Evolutionary conservation across 2,329 filamentous ascomycete genomes (phyloP).

Genomic region (Madurella mycetomatis): DNA sequence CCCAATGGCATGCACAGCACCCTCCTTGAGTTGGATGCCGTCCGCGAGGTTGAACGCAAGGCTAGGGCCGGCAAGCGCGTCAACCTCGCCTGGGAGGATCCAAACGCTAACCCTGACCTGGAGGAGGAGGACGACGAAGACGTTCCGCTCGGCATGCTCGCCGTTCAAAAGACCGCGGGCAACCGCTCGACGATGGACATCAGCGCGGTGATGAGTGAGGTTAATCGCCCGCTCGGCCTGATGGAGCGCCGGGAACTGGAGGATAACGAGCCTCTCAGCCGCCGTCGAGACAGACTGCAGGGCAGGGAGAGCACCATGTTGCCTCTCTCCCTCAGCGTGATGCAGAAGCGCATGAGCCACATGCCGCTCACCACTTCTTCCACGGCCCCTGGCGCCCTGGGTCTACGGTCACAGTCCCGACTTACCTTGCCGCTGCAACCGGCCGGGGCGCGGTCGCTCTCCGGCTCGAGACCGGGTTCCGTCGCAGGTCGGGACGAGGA

Average conservation of each 20-base stretch:
- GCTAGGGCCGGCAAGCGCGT: conserved; percentile 70
- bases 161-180: conserved; percentile 56
- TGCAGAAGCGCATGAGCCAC: conserved; percentile 41
- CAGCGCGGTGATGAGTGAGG: conserved; percentile 46
- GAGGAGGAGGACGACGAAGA: conserved; percentile 74
- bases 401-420: conserved; percentile 26
- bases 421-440: conserved; percentile 18
- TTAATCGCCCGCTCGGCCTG: conserved; percentile 65
- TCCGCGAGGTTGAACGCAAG: conserved; percentile 77
- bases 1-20: conserved; percentile 87
- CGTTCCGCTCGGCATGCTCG: conserved; percentile 79
- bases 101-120: conserved; percentile 42
- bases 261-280: conserved; percentile 84
- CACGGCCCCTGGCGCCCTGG: conserved; percentile 22
- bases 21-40: conserved; percentile 82
- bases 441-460: conserved; percentile 7
- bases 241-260: conserved; percentile 81
- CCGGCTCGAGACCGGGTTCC: conserved; percentile 25
- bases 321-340: conserved; percentile 28
- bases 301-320: conserved; percentile 48
- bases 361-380: conserved; percentile 36
- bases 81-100: conserved; percentile 86
- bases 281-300: conserved; percentile 68
- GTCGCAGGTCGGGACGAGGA: conserved; percentile 25
- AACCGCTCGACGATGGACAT: conserved; percentile 32